Evolutionary conservation across 805 yeast genomes (phyloP).

Genomic region (Hanseniaspora lindneri): DNA sequence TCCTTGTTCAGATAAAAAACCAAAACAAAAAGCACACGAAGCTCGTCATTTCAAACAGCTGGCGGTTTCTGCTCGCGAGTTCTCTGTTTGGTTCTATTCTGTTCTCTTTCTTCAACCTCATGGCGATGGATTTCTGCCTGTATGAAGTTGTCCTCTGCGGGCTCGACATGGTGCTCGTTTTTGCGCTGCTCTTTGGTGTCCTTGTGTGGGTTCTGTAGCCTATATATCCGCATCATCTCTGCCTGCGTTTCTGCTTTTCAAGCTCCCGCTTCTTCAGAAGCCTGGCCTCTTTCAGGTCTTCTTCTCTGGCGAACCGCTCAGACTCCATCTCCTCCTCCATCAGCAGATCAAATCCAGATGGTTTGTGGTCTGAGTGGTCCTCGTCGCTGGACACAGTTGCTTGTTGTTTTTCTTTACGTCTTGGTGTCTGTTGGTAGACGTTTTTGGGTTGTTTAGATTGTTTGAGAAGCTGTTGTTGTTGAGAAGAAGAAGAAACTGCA

Average conservation of each 20-base stretch:
- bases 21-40: neutral
- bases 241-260: constrained; percentile 29
- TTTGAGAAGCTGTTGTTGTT: neutral
- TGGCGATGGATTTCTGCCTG: neutral
- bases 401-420: no score
- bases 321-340: constrained; percentile 69
- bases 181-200: constrained; percentile 1
- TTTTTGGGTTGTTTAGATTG: no score
- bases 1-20: constrained; percentile 2
- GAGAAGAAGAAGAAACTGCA: no score
- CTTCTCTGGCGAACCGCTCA: constrained; percentile 49
- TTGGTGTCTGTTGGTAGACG: no score
- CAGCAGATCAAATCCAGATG: constrained; percentile 77
- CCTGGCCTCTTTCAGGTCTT: constrained; percentile 61
- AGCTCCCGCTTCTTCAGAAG: constrained; percentile 40
- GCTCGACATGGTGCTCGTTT: constrained; percentile 1
- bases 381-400: constrained; percentile 28
- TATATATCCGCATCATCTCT: neutral
- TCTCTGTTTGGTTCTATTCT: constrained; percentile 7
- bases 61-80: constrained; percentile 6
- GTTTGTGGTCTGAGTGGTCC: constrained; percentile 72
- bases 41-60: constrained; percentile 1
- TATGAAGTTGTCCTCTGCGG: neutral
- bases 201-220: constrained; percentile 5
- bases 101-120: constrained; percentile 5